Conservation (phyloP, 352 stramenopile species). For the Paralagenidium karlingii region DNA sequence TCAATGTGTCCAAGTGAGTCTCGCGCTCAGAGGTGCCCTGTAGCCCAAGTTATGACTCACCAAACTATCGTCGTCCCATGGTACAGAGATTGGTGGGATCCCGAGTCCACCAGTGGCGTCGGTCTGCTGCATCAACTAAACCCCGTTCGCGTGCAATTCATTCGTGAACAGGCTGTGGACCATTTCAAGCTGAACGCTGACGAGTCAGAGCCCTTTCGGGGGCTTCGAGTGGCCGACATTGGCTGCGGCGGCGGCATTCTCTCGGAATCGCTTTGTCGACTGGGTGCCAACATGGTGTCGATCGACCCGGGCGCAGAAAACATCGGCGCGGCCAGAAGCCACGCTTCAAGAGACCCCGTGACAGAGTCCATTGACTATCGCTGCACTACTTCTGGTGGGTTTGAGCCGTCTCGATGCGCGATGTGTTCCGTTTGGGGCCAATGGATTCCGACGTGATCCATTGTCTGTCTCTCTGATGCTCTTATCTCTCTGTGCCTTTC, state of each 20-base stretch:
- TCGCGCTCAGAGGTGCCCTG: too few species aligned
- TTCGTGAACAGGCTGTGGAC: constrained; percentile 46
- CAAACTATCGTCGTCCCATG: too few species aligned
- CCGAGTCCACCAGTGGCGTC: constrained; percentile 57
- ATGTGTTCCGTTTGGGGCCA: too few species aligned
- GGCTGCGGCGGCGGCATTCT: constrained; percentile 77
- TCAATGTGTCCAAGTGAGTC: too few species aligned
- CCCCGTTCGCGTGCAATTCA: constrained; percentile 75
- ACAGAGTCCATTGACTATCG: constrained; percentile 73
- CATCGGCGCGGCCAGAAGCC: constrained; percentile 50
- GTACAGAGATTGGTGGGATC: constrained; percentile 71
- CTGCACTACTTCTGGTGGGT: constrained; percentile 56
- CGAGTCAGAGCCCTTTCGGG: constrained; percentile 31
- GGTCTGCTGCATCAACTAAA: constrained; percentile 74
- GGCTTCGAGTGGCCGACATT: constrained; percentile 50
- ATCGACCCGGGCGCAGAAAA: constrained; percentile 59
- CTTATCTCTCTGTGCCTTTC: background rate
- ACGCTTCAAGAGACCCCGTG: constrained; percentile 28
- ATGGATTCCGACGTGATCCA: too few species aligned
- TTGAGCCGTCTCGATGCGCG: background rate
- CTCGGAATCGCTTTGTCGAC: constrained; percentile 63
- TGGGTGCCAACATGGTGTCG: constrained; percentile 62
- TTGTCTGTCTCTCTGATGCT: background rate
- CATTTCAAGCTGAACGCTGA: constrained; percentile 39
- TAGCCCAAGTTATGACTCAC: too few species aligned